Base-by-base conservation (phyloP, 306 rosid species). In the Dryas drummondii region DNA sequence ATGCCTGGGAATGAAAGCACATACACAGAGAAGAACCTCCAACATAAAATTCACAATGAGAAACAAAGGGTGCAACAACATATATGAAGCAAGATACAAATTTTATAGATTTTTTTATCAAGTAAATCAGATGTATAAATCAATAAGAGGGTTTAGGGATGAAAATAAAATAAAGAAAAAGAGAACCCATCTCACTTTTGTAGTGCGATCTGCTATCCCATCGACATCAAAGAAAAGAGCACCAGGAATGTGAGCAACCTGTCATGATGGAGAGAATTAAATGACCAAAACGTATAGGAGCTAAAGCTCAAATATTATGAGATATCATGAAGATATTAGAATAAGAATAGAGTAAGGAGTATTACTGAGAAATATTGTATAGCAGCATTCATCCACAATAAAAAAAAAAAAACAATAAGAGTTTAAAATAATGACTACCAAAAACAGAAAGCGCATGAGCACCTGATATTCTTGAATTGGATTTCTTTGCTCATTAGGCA, bases 241-340 rank as follows among this genome's bases (percentile, higher is more conserved):
- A 82, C 99, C 98, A 0, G 98, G 98, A 84, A 96, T 89, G 68
- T 96, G 99, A 86, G 99, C 96, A 85, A 92, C 98, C 99, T 96
- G 81, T 84, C 63, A 60, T 72, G 71, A 70, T 47, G 32, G 65
- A 80, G 41, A 74, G 5, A 4, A 4, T 52, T 45, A 76, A 75
- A 65, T 16, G 44, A 70, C 45, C 27, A 51, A 68, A 47, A 51
- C 59, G 47, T 32, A 67, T 52, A 12, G 49, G 19, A 63, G 47
- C 9, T 41, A 68, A 53, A 49, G 71, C 13, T 60, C 16, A 55
- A 49, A 27, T 48, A 65, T 57, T 48, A 72, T 68, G 44, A 15
- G 17, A 69, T 44, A 56, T 51, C 19, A 48, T n/a, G 51, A 59
- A 41, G 1, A 70, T 17, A 54, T 40, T 16, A 53, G 14, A 32